Evolutionary conservation across 2,329 filamentous ascomycete genomes (phyloP).

Genomic region (Cercospora janseana): DNA sequence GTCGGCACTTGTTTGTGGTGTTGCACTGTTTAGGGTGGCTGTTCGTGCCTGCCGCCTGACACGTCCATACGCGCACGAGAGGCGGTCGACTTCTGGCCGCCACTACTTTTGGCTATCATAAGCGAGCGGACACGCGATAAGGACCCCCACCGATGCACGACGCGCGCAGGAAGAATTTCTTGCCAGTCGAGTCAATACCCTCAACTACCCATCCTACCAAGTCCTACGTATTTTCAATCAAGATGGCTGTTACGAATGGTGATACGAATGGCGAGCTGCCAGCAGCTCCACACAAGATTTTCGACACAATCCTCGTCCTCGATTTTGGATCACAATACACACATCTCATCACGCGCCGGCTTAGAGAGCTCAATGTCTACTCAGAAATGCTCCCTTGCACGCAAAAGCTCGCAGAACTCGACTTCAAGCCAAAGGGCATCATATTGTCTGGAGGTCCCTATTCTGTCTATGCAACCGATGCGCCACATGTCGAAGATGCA

Average conservation of each 20-base stretch:
- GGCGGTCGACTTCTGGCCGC: too few relatives aligned
- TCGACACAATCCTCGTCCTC: constrained; percentile 68
- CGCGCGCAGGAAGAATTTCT: constrained; percentile 6
- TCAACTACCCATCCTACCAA: not conserved
- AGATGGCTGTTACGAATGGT: constrained; percentile 31
- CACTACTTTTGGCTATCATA: constrained; percentile 13
- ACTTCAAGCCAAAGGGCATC: constrained; percentile 79
- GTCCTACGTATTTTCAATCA: not conserved
- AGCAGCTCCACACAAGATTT: constrained; percentile 50
- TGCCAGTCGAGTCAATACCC: not conserved
- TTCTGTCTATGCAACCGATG: constrained; percentile 77
- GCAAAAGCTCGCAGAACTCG: constrained; percentile 72
- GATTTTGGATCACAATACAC: constrained; percentile 73
- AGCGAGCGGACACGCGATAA: constrained; percentile 5
- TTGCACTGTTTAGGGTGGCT: not conserved
- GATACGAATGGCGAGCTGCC: constrained; percentile 42
- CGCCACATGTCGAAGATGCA: constrained; percentile 77
- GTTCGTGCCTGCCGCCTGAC: constrained; percentile 5
- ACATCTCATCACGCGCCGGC: constrained; percentile 71
- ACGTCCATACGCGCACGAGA: too few relatives aligned
- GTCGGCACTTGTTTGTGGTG: too few relatives aligned
- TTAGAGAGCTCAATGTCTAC: constrained; percentile 78
- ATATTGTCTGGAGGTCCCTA: constrained; percentile 71
- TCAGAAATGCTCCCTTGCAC: constrained; percentile 87
- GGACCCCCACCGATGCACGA: constrained; percentile 1